A percentile compares a stretch with the other conserved stretches of the same genome.
phyloP scores from a whole-genome alignment of 2,329 filamentous ascomycete species.

The Colletotrichum zoysiae region DNA sequence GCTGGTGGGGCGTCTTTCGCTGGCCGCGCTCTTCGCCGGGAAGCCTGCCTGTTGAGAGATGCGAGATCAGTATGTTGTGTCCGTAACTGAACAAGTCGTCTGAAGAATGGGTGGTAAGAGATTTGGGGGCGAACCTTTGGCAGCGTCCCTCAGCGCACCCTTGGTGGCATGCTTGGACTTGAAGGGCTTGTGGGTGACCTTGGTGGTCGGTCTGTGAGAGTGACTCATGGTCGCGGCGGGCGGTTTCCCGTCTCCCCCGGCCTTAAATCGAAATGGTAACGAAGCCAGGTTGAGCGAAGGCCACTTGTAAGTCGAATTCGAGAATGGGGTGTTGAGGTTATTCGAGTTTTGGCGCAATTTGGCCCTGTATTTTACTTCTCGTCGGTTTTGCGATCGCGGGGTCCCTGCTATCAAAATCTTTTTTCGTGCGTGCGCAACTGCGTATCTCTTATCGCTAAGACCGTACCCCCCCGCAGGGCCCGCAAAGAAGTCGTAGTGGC shows the following conservation, averaged over 20 bases:
- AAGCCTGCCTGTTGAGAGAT: slow-evolving; percentile 74
- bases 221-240: slow-evolving; percentile 77
- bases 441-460: slow-evolving; percentile 22
- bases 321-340: neutral
- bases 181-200: slow-evolving; percentile 88
- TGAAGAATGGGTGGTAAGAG: neutral
- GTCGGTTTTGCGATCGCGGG: slow-evolving; percentile 26
- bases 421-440: slow-evolving; percentile 25
- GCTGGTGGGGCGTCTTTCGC: slow-evolving; percentile 92
- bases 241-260: slow-evolving; percentile 80
- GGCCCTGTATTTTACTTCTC: slow-evolving; percentile 18
- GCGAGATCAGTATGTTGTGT: neutral
- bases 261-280: slow-evolving; percentile 90
- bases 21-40: slow-evolving; percentile 74
- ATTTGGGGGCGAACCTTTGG: slow-evolving; percentile 74
- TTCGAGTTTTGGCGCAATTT: slow-evolving; percentile 14
- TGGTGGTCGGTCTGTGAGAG: slow-evolving; percentile 94
- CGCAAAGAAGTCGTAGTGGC: neutral
- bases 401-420: slow-evolving; percentile 21
- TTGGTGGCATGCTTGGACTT: slow-evolving; percentile 94
- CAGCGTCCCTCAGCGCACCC: slow-evolving; percentile 83
- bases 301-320: slow-evolving; percentile 26
- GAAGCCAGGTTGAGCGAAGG: slow-evolving; percentile 69
- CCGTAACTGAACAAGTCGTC: neutral
- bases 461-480: slow-evolving; percentile 53